These are phyloP conservation scores for Orbilia oligospora DNA, from an alignment of 2,329 filamentous ascomycete species.

Conservation along the genomic window DNA sequence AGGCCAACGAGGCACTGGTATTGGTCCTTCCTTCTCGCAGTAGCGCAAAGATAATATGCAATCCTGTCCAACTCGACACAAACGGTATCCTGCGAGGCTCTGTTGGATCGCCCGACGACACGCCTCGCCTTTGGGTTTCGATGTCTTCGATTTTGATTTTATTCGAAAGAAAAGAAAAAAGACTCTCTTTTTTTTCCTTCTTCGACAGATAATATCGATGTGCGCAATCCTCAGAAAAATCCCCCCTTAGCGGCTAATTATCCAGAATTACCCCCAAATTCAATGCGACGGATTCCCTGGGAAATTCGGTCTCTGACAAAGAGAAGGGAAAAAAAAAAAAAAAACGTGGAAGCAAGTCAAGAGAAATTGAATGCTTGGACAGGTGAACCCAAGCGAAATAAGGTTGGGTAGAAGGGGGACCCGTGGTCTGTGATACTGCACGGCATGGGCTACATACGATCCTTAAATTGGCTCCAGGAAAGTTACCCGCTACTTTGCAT, in stretches of 20 bases:
- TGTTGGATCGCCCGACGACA: conserved; percentile 42
- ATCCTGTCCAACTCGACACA: conserved; percentile 37
- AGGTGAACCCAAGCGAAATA: conserved; percentile 60
- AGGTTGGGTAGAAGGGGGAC: conserved; percentile 56
- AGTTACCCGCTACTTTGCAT: conserved; percentile 56
- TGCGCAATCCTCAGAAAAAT: conserved; percentile 23
- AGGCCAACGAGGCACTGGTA: conserved; percentile 41
- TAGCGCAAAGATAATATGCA: conserved; percentile 35
- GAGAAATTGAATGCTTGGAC: conserved; percentile 35
- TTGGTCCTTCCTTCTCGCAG: conserved; percentile 38
- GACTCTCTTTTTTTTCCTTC: too few relatives aligned
- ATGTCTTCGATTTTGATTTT: not conserved
- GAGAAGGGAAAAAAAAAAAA: conserved; percentile 33
- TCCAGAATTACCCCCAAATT: conserved; percentile 42
- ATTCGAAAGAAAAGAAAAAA: not conserved
- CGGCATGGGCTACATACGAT: conserved; percentile 37
- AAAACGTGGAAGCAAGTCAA: conserved; percentile 45
- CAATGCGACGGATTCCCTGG: conserved; percentile 13
- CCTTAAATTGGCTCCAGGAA: conserved; percentile 55
- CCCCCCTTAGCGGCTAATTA: conserved; percentile 17
- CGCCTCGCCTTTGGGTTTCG: conserved; percentile 7
- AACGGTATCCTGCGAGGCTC: conserved; percentile 58
- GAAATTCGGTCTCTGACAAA: not conserved
- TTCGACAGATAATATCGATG: conserved; percentile 1
- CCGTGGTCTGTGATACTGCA: conserved; percentile 57